Base-by-base conservation (phyloP, 2,329 filamentous ascomycete species). In the Calonectria multiphialidica region DNA sequence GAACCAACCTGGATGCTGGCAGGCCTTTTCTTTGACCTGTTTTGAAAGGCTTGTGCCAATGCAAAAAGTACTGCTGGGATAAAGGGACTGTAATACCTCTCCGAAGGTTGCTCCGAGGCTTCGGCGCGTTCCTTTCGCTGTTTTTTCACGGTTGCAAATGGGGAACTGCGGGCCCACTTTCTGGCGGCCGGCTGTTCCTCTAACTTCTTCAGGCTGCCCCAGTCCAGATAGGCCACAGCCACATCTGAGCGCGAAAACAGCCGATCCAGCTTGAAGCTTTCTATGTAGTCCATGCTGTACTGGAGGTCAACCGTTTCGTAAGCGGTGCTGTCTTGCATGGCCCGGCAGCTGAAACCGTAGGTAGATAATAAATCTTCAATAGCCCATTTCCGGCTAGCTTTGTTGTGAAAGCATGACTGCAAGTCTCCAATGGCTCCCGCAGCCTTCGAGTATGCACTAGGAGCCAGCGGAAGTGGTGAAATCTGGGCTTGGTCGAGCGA, bases 331-430 rank as follows among this genome's bases (percentile, higher is more conserved):
- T 57, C 53, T 10, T 23, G 53, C 10, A n/a, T 16, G 33, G n/a
- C 40, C 25, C 33, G 53, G n/a, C n/a, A 57, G 18, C 21, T 37
- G 53, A 37, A 57, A 5, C 53, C 53, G 10, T 57, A 57, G 5
- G 53, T 33, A 23, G 53, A 57, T n/a, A 57, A 2, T 13, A 57
- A 40, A 33, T 57, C 53, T 18, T 57, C 53, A 13, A 57, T 25
- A 1, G 53, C 53, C 53, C 53, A 57, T 40, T 57, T 57, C 25
- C 53, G 33, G n/a, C 53, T 57, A 33, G 53, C 53, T 12, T 57
- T 57, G 53, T 57, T 57, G 53, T 57, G 53, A 33, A 57, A 57
- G 33, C 53, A 57, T 18, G 53, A 7, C 53, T 57, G 53, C 53
- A 57, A 18, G 33, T 57, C 53, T 35, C 53, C 53, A 40, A 57